Evolutionary conservation across 805 yeast genomes (phyloP), one percentile per base, ranked within the genome.

Genomic region (Spathaspora hagerdaliae): DNA sequence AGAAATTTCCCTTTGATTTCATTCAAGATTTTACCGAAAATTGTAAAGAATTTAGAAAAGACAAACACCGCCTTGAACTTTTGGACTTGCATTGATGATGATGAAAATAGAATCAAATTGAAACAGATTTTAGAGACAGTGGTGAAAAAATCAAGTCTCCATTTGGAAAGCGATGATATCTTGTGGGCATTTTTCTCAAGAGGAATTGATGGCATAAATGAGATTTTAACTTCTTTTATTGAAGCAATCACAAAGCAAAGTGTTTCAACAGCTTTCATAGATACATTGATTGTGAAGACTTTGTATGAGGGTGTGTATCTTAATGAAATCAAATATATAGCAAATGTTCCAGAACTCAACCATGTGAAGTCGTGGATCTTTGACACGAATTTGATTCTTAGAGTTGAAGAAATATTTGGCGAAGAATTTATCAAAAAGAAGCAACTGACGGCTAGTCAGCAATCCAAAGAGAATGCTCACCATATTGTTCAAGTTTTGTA

Each of bases 291-390:
- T 31, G 63, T 58, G 7, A 45, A 49, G 3, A 54, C 67, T 3
- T 50, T 67, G 38, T 66, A 65, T 48, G 53, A 61, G 13, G 70
- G 67, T 1, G 61, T 71, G 3, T 60, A 56, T 42, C 31, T 46
- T n/a, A 69, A 71, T 44, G 85, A 80, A 53, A 61, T 60, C 5
- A 45, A 57, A 4, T 71, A 73, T 46, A 51, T 66, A 7, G 61
- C 63, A 12, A 36, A 54, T 3, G 66, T 62, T 36, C 62, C 64
- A 8, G 31, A n/a, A 44, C 36, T 34, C 38, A 48, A 39, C 38
- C 36, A 51, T 1, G 50, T 53, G 5, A 63, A 66, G 36, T 72
- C 74, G 10, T 81, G 86, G 86, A 65, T 78, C 33, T 70, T 74
- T 27, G 71, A 69, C 26, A 59, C 76, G 24, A 66, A 67, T 14